A percentile compares a stretch with the other conserved stretches of the same genome.
These are phyloP conservation scores for Hyaloscypha bicolor DNA, from an alignment of 495 filamentous ascomycete species.

Conservation along the genomic window DNA sequence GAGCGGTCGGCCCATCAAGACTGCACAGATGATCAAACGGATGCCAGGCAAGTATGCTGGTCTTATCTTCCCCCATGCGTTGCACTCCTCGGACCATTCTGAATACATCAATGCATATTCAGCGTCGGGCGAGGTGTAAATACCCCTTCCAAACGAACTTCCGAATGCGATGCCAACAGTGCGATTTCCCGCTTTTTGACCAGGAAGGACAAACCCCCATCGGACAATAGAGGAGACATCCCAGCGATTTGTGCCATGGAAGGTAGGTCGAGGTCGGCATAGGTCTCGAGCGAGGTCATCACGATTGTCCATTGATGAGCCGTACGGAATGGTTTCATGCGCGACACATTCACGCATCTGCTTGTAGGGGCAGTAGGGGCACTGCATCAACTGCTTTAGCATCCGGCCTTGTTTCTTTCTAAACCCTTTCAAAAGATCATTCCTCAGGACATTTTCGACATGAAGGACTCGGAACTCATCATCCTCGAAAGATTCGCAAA, in stretches of 20 bases:
- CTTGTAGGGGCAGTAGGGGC: conserved; percentile 17
- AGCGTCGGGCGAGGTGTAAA: conserved; percentile 40
- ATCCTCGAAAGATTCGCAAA: conserved; percentile 35
- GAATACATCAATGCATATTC: conserved; percentile 40
- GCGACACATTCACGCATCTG: conserved; percentile 28
- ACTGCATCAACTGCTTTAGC: conserved; percentile 30
- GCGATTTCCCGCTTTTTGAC: conserved; percentile 30
- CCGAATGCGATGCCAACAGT: conserved; percentile 36
- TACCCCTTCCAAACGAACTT: conserved; percentile 40
- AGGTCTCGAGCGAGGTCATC: conserved; percentile 38
- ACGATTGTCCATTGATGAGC: conserved; percentile 23
- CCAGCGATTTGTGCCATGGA: conserved; percentile 42
- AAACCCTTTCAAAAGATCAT: conserved; percentile 37
- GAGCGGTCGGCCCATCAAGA: conserved; percentile 40
- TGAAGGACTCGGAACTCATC: conserved; percentile 41
- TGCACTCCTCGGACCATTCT: conserved; percentile 4
- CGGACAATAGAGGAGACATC: conserved; percentile 46
- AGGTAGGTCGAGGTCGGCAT: conserved; percentile 37
- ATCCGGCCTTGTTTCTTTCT: conserved; percentile 33
- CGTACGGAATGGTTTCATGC: not conserved
- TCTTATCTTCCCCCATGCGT: not conserved
- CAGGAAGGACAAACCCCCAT: conserved; percentile 44
- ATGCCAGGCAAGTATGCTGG: conserved; percentile 34
- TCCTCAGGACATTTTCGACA: conserved; percentile 42
- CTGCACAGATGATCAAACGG: conserved; percentile 44